Base-by-base conservation (phyloP, 805 yeast genomes). In the Barnettozyma sp. region DNA sequence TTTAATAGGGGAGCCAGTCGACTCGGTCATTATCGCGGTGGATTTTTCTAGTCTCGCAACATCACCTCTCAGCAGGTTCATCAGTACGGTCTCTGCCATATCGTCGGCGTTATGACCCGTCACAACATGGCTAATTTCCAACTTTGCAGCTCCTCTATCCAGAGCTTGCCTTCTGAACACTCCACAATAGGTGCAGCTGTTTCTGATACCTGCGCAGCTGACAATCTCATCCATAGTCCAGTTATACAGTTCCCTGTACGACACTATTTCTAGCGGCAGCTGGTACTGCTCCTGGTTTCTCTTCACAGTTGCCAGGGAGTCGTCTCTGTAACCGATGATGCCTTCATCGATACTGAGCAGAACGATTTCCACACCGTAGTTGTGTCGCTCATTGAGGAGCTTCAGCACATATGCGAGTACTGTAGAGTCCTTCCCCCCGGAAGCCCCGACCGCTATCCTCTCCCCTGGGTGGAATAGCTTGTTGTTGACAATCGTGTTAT, bases 201-300 rank as follows among this genome's bases (percentile, higher is more conserved):
- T 86, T 55, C 95, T 70, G 24, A 84, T 80, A 6, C 97, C 97
- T 1, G 96, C 92, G 55, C 92, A 84, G 1, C 88, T 78, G 2
- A 92, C 99, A 34, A 92, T 86, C 51, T 86, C 94, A 64, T 92
- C 99, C 99, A 92, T 92, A 10, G 95, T 85, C 99, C 99, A 92
- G 52, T 88, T 79, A 56, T 92, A 92, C 11, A 92, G 65, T 21
- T 88, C 95, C 44, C 76, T 76, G 50, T 92, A 92, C 11, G 95
- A 82, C 5, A 92, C 78, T 38, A 85, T 81, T 50, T 78, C 80
- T 35, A 85, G 60, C 2, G 86, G 87, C 68, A 85, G 69, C n/a
- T 70, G 67, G 54, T 85, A 85, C 58, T 92, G 98, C 19, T 65
- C 61, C 58, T 86, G 86, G 59, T 92, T 92, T 46, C 99, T 73